Conservation (phyloP, 352 stramenopile species). For the Globisporangium sylvaticum region DNA sequence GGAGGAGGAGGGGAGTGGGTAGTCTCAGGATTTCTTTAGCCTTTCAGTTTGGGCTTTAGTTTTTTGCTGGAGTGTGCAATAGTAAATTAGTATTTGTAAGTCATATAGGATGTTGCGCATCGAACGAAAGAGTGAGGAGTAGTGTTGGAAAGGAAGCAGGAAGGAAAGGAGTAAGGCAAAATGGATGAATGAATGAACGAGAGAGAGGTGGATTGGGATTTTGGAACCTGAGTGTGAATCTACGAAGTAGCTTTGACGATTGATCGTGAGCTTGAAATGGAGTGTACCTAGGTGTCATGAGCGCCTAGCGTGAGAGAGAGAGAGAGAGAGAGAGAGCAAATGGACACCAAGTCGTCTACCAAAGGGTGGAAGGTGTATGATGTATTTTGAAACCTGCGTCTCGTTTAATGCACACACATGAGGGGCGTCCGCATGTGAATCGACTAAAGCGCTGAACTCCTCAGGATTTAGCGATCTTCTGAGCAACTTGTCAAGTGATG, state of each 20-base stretch:
- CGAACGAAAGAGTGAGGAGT: background rate
- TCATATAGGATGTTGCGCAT: background rate
- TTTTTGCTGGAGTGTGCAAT: background rate
- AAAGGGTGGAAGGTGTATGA: background rate
- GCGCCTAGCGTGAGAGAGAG: background rate
- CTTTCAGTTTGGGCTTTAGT: background rate
- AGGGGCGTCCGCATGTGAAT: background rate
- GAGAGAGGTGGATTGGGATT: background rate
- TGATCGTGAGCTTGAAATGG: background rate
- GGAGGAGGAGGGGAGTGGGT: background rate
- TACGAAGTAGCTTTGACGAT: background rate
- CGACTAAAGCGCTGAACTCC: background rate
- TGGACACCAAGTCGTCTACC: background rate
- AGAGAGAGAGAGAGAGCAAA: background rate
- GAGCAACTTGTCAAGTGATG: background rate
- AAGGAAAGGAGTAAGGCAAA: too few species aligned
- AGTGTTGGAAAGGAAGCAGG: background rate
- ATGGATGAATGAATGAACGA: background rate
- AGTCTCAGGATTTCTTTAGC: background rate
- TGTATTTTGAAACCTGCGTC: background rate
- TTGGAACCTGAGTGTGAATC: background rate
- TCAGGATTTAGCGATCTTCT: background rate
- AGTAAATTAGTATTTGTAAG: constrained; percentile 1
- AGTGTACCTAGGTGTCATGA: background rate
- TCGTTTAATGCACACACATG: background rate